phyloP scores from a whole-genome alignment of 1,139 yeast genomes.

The Lodderomyces jiufengensis region DNA sequence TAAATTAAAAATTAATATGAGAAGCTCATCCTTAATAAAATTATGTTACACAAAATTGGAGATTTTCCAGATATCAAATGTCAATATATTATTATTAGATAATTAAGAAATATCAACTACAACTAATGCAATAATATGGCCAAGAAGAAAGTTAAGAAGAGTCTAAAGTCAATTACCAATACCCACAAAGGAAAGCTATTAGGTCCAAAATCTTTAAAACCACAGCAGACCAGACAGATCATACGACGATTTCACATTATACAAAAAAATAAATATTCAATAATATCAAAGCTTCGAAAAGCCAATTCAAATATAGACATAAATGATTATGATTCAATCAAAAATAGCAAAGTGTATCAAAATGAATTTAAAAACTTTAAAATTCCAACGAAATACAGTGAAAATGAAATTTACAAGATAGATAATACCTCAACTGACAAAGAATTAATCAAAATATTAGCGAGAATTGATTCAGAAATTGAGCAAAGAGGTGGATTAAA shows the following conservation, averaged over 20 bases:
- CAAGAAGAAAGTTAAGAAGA: constrained; percentile 7
- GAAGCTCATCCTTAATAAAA: constrained; percentile 1
- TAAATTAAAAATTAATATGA: neutral
- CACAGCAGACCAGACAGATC: constrained; percentile 61
- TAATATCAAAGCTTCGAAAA: constrained; percentile 28
- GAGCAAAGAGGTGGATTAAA: constrained; percentile 63
- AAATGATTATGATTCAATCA: constrained; percentile 21
- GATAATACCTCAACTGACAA: constrained; percentile 15
- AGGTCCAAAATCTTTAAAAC: constrained; percentile 47
- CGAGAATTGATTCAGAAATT: constrained; percentile 58
- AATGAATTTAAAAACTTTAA: constrained; percentile 6
- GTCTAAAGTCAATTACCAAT: constrained; percentile 19
- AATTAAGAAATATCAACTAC: no score
- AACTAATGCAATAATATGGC: no score
- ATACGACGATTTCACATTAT: constrained; percentile 68
- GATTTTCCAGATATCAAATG: neutral
- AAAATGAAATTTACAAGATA: constrained; percentile 18
- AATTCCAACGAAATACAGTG: constrained; percentile 11
- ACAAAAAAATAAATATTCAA: constrained; percentile 44
- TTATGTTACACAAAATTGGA: constrained; percentile 4
- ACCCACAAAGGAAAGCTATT: neutral
- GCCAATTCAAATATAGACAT: constrained; percentile 12
- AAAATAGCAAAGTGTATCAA: constrained; percentile 8
- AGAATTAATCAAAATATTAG: constrained; percentile 33
- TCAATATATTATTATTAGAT: no score